These are phyloP conservation scores for Populus hybrid DNA, from an alignment of 441 rosid genomes.

Conservation along the genomic window DNA sequence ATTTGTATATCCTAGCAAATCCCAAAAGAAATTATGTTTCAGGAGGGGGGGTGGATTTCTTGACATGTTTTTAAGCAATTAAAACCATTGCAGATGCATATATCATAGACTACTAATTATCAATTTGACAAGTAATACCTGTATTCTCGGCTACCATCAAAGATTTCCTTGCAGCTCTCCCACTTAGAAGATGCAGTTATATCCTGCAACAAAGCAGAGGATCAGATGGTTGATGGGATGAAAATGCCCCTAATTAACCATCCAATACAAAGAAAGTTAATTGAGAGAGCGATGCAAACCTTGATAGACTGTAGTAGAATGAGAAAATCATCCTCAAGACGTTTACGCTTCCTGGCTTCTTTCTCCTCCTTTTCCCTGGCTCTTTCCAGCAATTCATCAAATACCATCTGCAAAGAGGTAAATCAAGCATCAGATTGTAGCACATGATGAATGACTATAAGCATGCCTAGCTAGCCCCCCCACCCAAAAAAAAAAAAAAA, in stretches of 20 bases:
- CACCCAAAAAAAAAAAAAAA: background rate
- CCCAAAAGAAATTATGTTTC: background rate
- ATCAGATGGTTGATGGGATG: constrained; percentile 9
- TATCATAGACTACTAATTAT: background rate
- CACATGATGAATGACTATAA: background rate
- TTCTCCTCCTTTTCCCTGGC: constrained; percentile 95
- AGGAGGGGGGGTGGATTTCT: too few species aligned
- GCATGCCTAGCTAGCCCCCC: background rate
- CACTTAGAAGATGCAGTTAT: constrained; percentile 71
- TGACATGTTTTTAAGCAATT: background rate
- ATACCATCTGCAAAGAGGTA: constrained; percentile 57
- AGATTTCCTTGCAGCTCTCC: constrained; percentile 63
- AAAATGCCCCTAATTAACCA: constrained; percentile 2
- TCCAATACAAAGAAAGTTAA: background rate
- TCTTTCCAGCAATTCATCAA: constrained; percentile 80
- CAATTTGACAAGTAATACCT: constrained; percentile 33
- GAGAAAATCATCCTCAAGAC: constrained; percentile 78
- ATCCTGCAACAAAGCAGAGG: constrained; percentile 46
- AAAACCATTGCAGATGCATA: background rate
- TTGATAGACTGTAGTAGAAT: constrained; percentile 57
- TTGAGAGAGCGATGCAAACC: constrained; percentile 33
- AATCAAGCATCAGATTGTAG: background rate
- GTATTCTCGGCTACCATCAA: constrained; percentile 87
- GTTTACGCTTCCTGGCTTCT: constrained; percentile 88
- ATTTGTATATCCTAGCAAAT: constrained; percentile 1